Conservation (phyloP, 2,329 filamentous ascomycete genomes). For the Stagonosporopsis rhizophila region DNA sequence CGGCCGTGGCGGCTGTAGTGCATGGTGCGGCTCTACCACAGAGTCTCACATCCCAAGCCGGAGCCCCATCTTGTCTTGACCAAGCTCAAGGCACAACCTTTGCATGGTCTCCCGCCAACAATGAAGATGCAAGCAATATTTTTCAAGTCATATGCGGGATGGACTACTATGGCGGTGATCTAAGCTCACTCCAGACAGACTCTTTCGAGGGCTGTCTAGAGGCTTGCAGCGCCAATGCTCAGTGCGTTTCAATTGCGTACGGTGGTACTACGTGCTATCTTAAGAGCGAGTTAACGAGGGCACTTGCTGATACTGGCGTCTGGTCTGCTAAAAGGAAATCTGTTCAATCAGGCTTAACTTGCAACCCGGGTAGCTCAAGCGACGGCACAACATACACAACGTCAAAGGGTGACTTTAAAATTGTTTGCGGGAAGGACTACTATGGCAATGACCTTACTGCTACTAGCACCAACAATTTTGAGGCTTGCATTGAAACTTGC, state of each 20-base stretch:
- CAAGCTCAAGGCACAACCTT: slow-evolving; percentile 1
- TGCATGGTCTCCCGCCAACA: neutral
- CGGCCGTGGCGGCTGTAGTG: neutral
- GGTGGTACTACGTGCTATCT: slow-evolving; percentile 2
- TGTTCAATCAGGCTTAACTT: neutral
- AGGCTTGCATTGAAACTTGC: slow-evolving; percentile 7
- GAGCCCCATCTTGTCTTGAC: slow-evolving; percentile 1
- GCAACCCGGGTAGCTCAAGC: neutral
- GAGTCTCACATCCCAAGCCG: neutral
- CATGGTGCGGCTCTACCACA: slow-evolving; percentile 6
- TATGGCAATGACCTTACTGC: neutral
- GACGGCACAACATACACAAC: slow-evolving; percentile 1
- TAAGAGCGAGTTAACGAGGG: neutral
- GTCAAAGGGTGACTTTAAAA: slow-evolving; percentile 6
- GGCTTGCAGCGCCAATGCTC: neutral
- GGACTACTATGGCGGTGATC: slow-evolving; percentile 7
- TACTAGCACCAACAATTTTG: slow-evolving; percentile 1
- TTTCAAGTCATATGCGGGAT: neutral
- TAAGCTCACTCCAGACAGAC: neutral
- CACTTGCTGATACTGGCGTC: neutral
- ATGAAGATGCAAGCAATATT: neutral
- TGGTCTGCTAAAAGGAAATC: neutral
- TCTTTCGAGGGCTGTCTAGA: neutral
- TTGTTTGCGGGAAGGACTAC: slow-evolving; percentile 9
- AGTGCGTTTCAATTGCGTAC: slow-evolving; percentile 1